Evolutionary conservation across 1,139 yeast genomes (phyloP).

Genomic region (Saccharomyces uvarum): DNA sequence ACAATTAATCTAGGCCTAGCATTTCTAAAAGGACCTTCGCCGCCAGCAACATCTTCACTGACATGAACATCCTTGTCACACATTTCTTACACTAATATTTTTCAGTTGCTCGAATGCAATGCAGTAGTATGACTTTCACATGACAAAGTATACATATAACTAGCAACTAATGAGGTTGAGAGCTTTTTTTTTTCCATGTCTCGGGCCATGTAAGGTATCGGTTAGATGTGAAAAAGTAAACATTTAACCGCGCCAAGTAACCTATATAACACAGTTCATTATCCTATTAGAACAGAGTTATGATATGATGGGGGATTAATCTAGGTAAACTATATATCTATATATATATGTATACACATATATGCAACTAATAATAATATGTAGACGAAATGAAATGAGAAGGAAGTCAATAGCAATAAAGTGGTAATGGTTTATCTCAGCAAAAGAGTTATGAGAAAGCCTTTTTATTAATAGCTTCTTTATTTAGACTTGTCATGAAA

Average conservation of each 20-base stretch:
- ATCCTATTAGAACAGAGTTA: not conserved
- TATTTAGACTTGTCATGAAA: not conserved
- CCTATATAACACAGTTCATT: not conserved
- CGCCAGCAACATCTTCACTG: slow-evolving; percentile 7
- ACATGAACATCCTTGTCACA: slow-evolving; percentile 5
- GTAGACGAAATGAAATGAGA: not conserved
- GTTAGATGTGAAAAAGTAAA: not conserved
- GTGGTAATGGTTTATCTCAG: not conserved
- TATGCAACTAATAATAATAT: not conserved
- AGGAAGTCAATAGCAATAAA: not conserved
- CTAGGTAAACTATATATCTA: not conserved
- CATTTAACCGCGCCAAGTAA: not conserved
- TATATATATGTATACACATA: not conserved
- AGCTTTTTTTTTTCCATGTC: not conserved
- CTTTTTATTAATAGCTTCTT: not conserved
- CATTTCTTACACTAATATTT: not conserved
- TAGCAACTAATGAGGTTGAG: not conserved
- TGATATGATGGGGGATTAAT: not conserved
- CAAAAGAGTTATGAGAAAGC: not conserved
- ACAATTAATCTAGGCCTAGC: slow-evolving; percentile 48
- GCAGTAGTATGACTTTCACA: not conserved
- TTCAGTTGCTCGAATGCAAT: not conserved
- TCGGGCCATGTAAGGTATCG: not conserved
- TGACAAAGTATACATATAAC: not conserved
- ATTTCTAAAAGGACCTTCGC: not conserved